Evolutionary conservation across 2,329 filamentous ascomycete genomes (phyloP), one percentile per base, ranked within the genome.

Genomic region (Cryphonectria nitschkei): DNA sequence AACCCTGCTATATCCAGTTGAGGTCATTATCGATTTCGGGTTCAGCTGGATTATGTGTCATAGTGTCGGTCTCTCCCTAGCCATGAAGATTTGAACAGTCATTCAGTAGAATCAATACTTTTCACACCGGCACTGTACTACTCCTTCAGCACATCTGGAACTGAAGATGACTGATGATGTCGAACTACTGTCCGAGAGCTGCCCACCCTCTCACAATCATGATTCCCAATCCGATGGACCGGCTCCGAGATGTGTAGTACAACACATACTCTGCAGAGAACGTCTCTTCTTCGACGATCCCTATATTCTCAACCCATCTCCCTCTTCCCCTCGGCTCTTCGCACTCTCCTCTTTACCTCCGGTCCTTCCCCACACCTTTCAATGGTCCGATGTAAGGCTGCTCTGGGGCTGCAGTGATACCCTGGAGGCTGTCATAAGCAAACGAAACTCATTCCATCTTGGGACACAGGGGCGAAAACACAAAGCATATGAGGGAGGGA

Each of bases 231-330:
- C 22, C 32, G 16, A 54, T 39, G 43, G 50, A 14, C 64, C 46
- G 50, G 64, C 64, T 66, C 64, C 64, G 64, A 56, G 29, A 43
- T 56, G 34, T 43, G 50, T 58, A 32, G 37, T 58, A 26, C 50
- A 32, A 2, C 29, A 26, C 39, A 26, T 13, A 16, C 62, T n/a
- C 62, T 16, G 19, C 29, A 32, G 62, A 46, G 41, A 50, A 50
- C 8, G 22, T 8, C 46, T 14, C 32, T 32, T 22, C 64, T 56
- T 32, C 46, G 46, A 56, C 46, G 19, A n/a, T 8, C 7, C 43
- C 22, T 22, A 50, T 5, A n/a, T 9, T 46, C 14, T 14, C 6
- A 19, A 5, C 1, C 34, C 34, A 34, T 34, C 43, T 4, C 43
- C 13, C 14, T 3, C 46, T 7, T 19, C 7, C 46, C 19, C 46